Evolutionary conservation across 306 rosid species (phyloP), one percentile per base, ranked within the genome.

Genomic region (Comarum palustre): DNA sequence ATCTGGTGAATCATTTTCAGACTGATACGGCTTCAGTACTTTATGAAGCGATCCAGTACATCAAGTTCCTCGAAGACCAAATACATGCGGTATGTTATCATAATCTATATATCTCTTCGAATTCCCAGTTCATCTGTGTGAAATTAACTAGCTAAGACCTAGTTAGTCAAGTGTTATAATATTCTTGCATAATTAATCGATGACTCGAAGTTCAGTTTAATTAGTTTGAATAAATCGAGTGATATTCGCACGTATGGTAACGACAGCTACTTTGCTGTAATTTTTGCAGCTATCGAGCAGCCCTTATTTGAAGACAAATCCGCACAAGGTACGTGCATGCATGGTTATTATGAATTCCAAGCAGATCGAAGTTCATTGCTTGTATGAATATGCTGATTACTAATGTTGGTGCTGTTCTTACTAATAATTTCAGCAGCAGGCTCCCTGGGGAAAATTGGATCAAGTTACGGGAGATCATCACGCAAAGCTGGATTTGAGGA

Each of bases 21-120:
- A 94, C 98, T 5, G 97, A 94, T 79, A 91, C 97, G 7, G 97
- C 98, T 34, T 94, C 98, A 8, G 98, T 94, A 69, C 90, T 94
- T 45, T 86, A 79, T 47, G 98, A 94, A 86, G 93, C 96, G 69
- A 89, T 91, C 77, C 92, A 89, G 16, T 91, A 87, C 84, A 91
- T 94, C 67, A 94, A 89, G 85, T 94, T 87, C 69, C 86, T 91
- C 16, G 91, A 94, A 71, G 98, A 91, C 47, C 97, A 94, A 94
- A 88, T 91, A 70, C 92, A 91, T 87, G 96, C 88, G 77, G 68
- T 48, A 47, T 15, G 71, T 41, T 27, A 54, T 27, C 34, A 12
- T 66, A 9, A 7, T 11, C 24, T 31, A 25, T n/a, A n/a, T n/a
- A n/a, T n/a, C n/a, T n/a, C n/a, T n/a, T n/a, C n/a, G n/a, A n/a